phyloP scores from a whole-genome alignment of 495 filamentous ascomycete genomes.

The Aspergillus bertholletiae region DNA sequence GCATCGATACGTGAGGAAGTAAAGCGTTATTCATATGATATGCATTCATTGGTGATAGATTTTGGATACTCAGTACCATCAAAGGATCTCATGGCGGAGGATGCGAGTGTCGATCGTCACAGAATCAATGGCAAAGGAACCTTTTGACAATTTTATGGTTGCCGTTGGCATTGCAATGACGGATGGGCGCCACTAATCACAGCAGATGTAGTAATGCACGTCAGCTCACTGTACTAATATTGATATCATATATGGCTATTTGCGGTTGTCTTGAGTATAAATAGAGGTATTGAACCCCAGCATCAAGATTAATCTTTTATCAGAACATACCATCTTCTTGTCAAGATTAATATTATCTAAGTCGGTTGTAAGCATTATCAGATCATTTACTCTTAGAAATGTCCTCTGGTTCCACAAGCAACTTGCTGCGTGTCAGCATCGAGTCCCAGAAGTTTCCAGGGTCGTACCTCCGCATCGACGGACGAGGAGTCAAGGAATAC shows the following conservation, averaged over 20 bases:
- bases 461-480: neutral
- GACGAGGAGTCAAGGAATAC: neutral
- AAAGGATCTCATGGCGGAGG: no score
- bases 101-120: no score
- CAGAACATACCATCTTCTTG: neutral
- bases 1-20: no score
- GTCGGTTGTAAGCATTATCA: neutral
- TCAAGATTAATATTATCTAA: neutral
- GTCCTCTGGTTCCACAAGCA: neutral
- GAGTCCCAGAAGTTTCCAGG: constrained; percentile 1
- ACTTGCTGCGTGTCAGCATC: constrained; percentile 1
- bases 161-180: no score
- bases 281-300: neutral
- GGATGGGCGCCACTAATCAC: no score
- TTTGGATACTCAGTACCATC: no score
- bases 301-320: neutral
- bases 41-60: no score
- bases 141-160: no score
- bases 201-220: no score
- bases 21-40: no score
- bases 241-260: neutral
- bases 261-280: neutral
- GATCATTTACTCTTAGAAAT: neutral
- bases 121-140: no score
- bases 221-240: no score